These are phyloP conservation scores for Rhizophagus prolifer DNA, from an alignment of 192 early-diverging fungal genomes.

Conservation along the genomic window DNA sequence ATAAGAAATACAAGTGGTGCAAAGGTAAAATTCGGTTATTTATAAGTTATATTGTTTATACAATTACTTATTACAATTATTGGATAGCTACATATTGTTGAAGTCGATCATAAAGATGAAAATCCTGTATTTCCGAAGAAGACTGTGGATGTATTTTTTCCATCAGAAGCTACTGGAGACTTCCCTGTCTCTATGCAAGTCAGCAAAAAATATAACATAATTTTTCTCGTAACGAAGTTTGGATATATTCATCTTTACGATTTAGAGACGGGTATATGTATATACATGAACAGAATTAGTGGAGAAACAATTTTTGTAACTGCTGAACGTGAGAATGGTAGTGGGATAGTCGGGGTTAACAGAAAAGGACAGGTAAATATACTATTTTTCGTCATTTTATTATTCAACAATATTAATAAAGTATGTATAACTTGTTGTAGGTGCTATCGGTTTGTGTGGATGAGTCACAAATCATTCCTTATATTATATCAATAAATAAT, in stretches of 20 bases:
- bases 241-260: slow-evolving; percentile 98
- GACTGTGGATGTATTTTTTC: slow-evolving; percentile 93
- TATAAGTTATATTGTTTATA: neutral
- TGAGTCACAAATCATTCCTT: slow-evolving; percentile 87
- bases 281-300: slow-evolving; percentile 97
- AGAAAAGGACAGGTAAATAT: slow-evolving; percentile 81
- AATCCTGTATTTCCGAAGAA: slow-evolving; percentile 88
- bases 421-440: slow-evolving; percentile 35
- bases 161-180: slow-evolving; percentile 90
- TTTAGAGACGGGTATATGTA: slow-evolving; percentile 88
- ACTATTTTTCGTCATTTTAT: neutral
- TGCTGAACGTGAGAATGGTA: slow-evolving; percentile 78
- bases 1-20: slow-evolving; percentile 77
- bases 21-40: slow-evolving; percentile 53
- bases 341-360: slow-evolving; percentile 94
- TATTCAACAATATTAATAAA: slow-evolving; percentile 3
- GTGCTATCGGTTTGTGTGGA: slow-evolving; percentile 94
- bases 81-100: slow-evolving; percentile 85
- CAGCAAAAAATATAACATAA: slow-evolving; percentile 89
- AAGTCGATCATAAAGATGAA: slow-evolving; percentile 93
- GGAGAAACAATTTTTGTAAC: slow-evolving; percentile 99
- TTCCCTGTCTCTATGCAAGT: slow-evolving; percentile 98
- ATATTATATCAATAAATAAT: slow-evolving; percentile 82
- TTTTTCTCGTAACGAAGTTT: slow-evolving; percentile 96
- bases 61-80: neutral